Evolutionary conservation across 2,329 filamentous ascomycete species (phyloP).

Genomic region (Colletotrichum aenigma): DNA sequence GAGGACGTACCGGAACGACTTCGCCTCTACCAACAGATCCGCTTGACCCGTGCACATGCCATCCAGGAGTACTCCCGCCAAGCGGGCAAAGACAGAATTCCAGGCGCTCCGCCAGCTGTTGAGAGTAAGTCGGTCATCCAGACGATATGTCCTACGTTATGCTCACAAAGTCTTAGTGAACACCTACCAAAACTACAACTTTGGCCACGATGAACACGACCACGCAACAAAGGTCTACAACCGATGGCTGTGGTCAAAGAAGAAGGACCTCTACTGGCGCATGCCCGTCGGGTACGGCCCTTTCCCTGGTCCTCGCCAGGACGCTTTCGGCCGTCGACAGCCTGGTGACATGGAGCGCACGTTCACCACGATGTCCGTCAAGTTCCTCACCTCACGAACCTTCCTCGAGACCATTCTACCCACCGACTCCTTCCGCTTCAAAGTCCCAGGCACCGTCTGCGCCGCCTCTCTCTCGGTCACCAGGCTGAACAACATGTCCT

Average conservation of each 20-base stretch:
- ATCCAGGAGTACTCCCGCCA: constrained; percentile 64
- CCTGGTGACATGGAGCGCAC: constrained; percentile 28
- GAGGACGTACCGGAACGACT: constrained; percentile 59
- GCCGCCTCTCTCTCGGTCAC: constrained; percentile 46
- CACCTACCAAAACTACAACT: constrained; percentile 54
- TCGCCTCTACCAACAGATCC: constrained; percentile 61
- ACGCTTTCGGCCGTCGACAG: constrained; percentile 6
- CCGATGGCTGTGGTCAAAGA: constrained; percentile 48
- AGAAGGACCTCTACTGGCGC: constrained; percentile 42
- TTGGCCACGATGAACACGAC: constrained; percentile 64
- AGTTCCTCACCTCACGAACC: constrained; percentile 54
- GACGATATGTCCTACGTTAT: no score
- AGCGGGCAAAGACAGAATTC: constrained; percentile 47
- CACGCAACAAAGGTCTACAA: constrained; percentile 54
- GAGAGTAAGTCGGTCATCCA: background rate
- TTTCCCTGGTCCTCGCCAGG: constrained; percentile 40
- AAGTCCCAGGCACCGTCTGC: constrained; percentile 44
- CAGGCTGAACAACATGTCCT: constrained; percentile 56
- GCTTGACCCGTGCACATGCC: constrained; percentile 59
- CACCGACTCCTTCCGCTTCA: constrained; percentile 43
- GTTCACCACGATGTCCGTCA: constrained; percentile 50
- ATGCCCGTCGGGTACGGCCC: constrained; percentile 51
- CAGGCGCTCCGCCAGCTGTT: background rate
- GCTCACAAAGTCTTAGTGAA: constrained; percentile 29
- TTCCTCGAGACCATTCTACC: constrained; percentile 54